phyloP scores from a whole-genome alignment of 1,284 basidiomycete genomes.

The Ceratobasidium sp. region DNA sequence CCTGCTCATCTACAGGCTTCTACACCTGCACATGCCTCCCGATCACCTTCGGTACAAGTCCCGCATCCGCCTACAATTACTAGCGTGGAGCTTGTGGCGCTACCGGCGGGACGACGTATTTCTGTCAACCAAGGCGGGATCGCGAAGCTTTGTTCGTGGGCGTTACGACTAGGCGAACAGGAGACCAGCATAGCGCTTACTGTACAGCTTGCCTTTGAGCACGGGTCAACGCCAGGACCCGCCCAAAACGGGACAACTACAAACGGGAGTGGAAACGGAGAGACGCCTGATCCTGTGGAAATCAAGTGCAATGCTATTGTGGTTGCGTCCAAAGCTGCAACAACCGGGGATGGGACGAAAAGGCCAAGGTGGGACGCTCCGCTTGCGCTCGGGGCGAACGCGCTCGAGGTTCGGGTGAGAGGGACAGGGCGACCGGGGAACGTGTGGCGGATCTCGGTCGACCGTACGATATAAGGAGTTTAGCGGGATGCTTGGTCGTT shows the following conservation, averaged over 20 bases:
- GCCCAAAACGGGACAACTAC: constrained; percentile 8
- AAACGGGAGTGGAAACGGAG: not conserved
- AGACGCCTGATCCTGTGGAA: constrained; percentile 29
- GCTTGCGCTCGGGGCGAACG: constrained; percentile 34
- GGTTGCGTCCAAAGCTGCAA: constrained; percentile 10
- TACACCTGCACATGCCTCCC: constrained; percentile 26
- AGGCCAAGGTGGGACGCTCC: constrained; percentile 39
- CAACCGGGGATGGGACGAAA: not conserved
- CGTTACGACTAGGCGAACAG: constrained; percentile 5
- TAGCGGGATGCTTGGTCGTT: not conserved
- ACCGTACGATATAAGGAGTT: constrained; percentile 5
- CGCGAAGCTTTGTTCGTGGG: constrained; percentile 15
- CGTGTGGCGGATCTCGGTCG: constrained; percentile 33
- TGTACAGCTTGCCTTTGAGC: constrained; percentile 10
- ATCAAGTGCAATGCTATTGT: constrained; percentile 24
- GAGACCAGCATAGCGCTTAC: constrained; percentile 18
- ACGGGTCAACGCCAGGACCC: constrained; percentile 3
- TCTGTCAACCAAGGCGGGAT: constrained; percentile 12
- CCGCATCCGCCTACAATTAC: constrained; percentile 23
- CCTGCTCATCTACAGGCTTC: constrained; percentile 24
- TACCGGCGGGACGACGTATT: constrained; percentile 18
- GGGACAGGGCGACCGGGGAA: constrained; percentile 29
- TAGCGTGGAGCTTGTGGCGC: constrained; percentile 8
- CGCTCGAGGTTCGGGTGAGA: constrained; percentile 36
- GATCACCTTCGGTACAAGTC: constrained; percentile 35